Evolutionary conservation across 352 stramenopile genomes (phyloP), one percentile per base, ranked within the genome.

Genomic region (Phytophthora sp.): DNA sequence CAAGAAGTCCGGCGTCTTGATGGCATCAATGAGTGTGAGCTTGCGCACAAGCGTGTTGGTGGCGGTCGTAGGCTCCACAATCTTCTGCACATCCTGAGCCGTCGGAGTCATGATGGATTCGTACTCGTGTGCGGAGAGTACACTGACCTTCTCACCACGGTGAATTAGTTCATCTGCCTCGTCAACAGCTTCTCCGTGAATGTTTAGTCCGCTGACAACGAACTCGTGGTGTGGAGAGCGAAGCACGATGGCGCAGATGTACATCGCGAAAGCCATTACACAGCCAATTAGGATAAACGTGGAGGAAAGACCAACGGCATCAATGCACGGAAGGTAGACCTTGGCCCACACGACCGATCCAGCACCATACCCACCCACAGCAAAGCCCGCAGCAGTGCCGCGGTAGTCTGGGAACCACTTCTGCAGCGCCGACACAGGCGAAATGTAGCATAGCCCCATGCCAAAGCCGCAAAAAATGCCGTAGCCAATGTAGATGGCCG

Each of bases 361-460:
- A 2, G 76, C 79, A 17, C 80, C 80, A 38, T 88, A 89, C 4
- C 77, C 72, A 11, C 72, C 72, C 1, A 89, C 76, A 5, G 80
- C 80, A 46, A 89, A 88, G 26, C 80, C 80, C 5, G 80, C 79
- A 12, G 80, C 76, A 0, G 74, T 82, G 20, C 80, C 80, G 8
- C 80, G 76, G 59, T 86, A 84, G 66, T 89, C 80, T 2, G 80
- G 80, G 63, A 89, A 89, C 80, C 80, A 89, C 41, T 88, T 86
- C 39, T 88, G 79, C 12, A 89, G 52, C 12, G 77, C 76, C 13
- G 76, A 85, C 9, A 89, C 80, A 7, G 80, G 80, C n/a, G 76
- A 83, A 51, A 89, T 88, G 63, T 89, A 89, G 75, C 77, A 79
- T 24, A 89, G 59, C 2, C 80, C 80, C 62, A 84, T 81, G 10